Base-by-base conservation (phyloP, 2,329 filamentous ascomycete genomes). In the Bipolaris bicolor region DNA sequence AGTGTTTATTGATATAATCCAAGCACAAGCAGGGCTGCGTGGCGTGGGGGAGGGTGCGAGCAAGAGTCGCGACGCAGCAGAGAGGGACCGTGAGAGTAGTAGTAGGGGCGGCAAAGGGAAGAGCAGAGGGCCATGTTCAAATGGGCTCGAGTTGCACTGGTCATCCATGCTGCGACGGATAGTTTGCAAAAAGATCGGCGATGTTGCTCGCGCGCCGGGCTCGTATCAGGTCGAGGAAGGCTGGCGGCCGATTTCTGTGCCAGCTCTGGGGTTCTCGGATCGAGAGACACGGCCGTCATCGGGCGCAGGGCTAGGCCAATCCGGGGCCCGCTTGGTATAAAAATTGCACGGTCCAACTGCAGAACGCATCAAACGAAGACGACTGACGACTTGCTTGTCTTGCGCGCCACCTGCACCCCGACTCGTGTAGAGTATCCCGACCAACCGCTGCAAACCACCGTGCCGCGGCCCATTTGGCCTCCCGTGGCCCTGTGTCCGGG, bases 161-260 rank as follows among this genome's bases (percentile, higher is more conserved):
- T 65, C 59, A 65, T 65, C 48, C 63, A 65, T 65, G 52, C 44
- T 64, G 20, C 49, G 56, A 55, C 47, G 51, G 51, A 55, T 62
- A 49, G 56, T 36, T 48, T 7, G 26, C 34, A 33, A 44, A 26
- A 26, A 43, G 63, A 65, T 65, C 63, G 63, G 59, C 63, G 63
- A 65, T 69, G 65, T 57, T 67, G 62, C 59, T 65, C 64, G 60
- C 60, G 55, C 46, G 45, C 46, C 15, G 26, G 31, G 34, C 61
- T 39, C 49, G 53, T 57, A 58, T 55, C 55, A 54, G 39, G 58
- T 55, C 58, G 46, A 52, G 53, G 46, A 45, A 60, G 52, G 49
- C 49, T 49, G 52, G 57, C 40, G 39, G 48, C 59, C 67, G 67
- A 69, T 69, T 58, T 63, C 29, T 53, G 57, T 50, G 55, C 44